phyloP scores from a whole-genome alignment of 140 eudicot species.

The Cichorium intybus region DNA sequence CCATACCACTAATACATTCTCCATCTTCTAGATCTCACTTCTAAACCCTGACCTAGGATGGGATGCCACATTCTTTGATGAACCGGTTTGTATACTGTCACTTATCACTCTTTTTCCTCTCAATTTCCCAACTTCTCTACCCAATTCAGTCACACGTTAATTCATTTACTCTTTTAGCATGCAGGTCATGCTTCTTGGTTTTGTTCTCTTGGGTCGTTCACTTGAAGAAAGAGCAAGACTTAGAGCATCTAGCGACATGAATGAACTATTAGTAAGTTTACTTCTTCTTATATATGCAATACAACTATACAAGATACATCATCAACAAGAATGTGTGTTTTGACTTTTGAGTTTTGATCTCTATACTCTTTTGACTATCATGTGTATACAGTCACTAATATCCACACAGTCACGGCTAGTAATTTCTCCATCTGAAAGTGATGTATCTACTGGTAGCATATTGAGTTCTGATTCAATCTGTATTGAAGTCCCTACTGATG shows the following conservation, averaged over 20 bases:
- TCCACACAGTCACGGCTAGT: slow-evolving; percentile 85
- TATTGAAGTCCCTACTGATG: slow-evolving; percentile 86
- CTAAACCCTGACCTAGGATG: slow-evolving; percentile 89
- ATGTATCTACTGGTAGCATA: slow-evolving; percentile 39
- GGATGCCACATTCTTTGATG: slow-evolving; percentile 93
- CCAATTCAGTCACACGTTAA: slow-evolving; percentile 6
- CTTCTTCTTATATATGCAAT: background rate
- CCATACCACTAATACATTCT: slow-evolving; percentile 7
- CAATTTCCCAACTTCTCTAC: background rate
- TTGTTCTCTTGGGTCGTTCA: slow-evolving; percentile 90
- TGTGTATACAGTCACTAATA: slow-evolving; percentile 91
- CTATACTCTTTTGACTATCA: slow-evolving; percentile 4
- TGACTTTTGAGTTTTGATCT: background rate
- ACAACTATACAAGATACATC: background rate
- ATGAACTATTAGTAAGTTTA: slow-evolving; percentile 80
- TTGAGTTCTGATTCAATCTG: slow-evolving; percentile 72
- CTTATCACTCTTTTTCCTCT: slow-evolving; percentile 12
- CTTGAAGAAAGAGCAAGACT: slow-evolving; percentile 94
- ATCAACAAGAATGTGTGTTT: too few species aligned
- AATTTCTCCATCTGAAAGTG: slow-evolving; percentile 71
- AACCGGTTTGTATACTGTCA: slow-evolving; percentile 65
- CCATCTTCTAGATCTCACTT: slow-evolving; percentile 70
- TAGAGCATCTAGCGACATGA: slow-evolving; percentile 91
- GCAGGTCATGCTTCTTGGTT: slow-evolving; percentile 99
- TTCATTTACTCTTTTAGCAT: slow-evolving; percentile 36